Evolutionary conservation across 2,329 filamentous ascomycete genomes (phyloP), one percentile per base, ranked within the genome.

Genomic region (Nemania serpens): DNA sequence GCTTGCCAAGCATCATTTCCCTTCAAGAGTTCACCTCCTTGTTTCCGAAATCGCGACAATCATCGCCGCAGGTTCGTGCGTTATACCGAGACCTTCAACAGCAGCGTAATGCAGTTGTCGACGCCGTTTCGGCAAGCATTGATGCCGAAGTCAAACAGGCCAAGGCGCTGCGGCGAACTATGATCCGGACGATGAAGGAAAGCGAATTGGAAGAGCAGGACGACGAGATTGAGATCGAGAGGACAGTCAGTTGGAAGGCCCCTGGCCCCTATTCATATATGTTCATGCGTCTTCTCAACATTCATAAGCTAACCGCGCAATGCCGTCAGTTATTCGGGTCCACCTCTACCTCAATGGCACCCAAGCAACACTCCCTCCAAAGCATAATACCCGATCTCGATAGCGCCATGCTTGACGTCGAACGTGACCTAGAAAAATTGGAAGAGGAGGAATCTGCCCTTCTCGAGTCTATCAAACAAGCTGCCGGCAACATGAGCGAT

Each of bases 61-160:
- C 82, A 22, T 88, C 88, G 48, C 84, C 89, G 0, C 86, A 89
- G 58, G 82, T 94, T 49, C 85, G 86, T 58, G 79, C 82, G 0
- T 81, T 97, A 5, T 96, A 96, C 73, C 86, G 90, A 49, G 90
- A 95, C 73, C 82, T 96, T 2, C 90, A 95, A 70, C 83, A 87
- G 61, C 85, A 93, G 72, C 86, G 92, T 56, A 86, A 88, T 63
- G 81, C 83, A 49, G 79, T 89, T 11, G 82, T 92, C 55, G 90
- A 94, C 68, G 74, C 79, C 3, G 87, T 96, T 13, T 81, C 86
- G 70, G 74, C 75, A 9, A 90, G 86, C 67, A 89, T 93, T 59
- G 81, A 82, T 6, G 76, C 77, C n/a, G 89, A 93, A 74, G 82
- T 84, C 49, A 84, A 82, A 69, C 79, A 82, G 34, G 88, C 88